A percentile compares a stretch with the other conserved stretches of the same genome.
Conservation (phyloP, 352 stramenopile genomes). For the Phytophthora pinifolia region DNA sequence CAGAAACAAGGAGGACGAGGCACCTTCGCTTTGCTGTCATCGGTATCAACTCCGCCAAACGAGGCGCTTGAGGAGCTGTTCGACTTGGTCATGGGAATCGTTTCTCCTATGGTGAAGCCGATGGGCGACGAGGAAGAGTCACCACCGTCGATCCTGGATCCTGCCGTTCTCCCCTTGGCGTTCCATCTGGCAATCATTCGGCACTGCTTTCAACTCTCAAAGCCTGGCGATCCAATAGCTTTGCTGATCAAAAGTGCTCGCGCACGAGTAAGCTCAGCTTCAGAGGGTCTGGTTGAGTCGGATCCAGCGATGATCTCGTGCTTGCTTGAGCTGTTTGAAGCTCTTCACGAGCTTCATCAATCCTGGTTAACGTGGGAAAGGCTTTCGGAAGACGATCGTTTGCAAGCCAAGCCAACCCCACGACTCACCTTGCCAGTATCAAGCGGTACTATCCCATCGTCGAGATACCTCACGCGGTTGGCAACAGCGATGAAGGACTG, state of each 20-base stretch:
- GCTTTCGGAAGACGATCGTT: slow-evolving; percentile 17
- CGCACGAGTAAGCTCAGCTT: slow-evolving; percentile 8
- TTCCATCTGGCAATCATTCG: slow-evolving; percentile 38
- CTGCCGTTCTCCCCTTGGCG: slow-evolving; percentile 25
- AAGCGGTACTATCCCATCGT: slow-evolving; percentile 7
- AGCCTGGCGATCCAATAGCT: slow-evolving; percentile 14
- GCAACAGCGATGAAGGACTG: slow-evolving; percentile 31
- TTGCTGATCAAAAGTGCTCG: slow-evolving; percentile 26
- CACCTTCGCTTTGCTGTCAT: slow-evolving; percentile 3
- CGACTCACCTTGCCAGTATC: slow-evolving; percentile 10
- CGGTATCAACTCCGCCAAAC: background rate
- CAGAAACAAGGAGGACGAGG: slow-evolving; percentile 7
- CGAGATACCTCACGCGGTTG: slow-evolving; percentile 11
- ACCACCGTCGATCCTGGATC: background rate
- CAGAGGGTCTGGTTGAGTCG: background rate
- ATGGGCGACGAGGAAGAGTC: slow-evolving; percentile 4
- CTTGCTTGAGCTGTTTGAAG: slow-evolving; percentile 35
- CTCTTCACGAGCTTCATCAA: slow-evolving; percentile 22
- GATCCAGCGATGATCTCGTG: slow-evolving; percentile 13
- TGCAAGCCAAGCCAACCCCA: background rate
- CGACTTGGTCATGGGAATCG: slow-evolving; percentile 38
- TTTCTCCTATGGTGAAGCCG: slow-evolving; percentile 26
- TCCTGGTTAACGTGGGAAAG: slow-evolving; percentile 19
- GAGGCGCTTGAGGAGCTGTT: slow-evolving; percentile 32
- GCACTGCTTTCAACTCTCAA: slow-evolving; percentile 31